phyloP scores from a whole-genome alignment of 305 asterid genomes.

The Rubia tinctorum region DNA sequence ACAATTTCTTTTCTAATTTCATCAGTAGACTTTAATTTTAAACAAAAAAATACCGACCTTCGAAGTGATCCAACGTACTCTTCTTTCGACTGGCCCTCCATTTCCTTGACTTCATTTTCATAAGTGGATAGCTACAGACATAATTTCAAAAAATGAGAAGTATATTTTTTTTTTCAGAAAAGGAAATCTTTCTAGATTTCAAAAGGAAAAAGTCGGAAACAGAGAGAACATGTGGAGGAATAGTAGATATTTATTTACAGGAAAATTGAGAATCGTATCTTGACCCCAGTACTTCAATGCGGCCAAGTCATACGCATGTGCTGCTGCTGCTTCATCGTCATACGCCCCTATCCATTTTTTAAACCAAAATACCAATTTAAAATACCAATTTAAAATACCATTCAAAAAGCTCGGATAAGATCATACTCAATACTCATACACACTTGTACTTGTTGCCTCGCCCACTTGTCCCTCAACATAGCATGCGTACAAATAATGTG shows the following conservation, averaged over 20 bases:
- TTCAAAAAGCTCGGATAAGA: constrained; percentile 30
- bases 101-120: constrained; percentile 62
- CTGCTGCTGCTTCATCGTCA: constrained; percentile 87
- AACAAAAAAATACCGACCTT: constrained; percentile 37
- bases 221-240: not conserved
- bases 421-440: constrained; percentile 1
- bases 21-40: no score
- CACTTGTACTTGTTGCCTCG: constrained; percentile 11
- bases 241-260: constrained; percentile 42
- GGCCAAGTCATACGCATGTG: constrained; percentile 96
- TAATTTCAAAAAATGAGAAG: not conserved
- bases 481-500: not conserved
- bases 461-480: constrained; percentile 5
- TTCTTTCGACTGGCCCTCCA: constrained; percentile 81
- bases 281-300: constrained; percentile 96
- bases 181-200: not conserved
- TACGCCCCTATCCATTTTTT: constrained; percentile 57
- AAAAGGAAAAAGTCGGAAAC: not conserved
- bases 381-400: not conserved
- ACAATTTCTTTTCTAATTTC: not conserved
- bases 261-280: constrained; percentile 73
- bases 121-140: constrained; percentile 44
- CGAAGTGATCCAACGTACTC: constrained; percentile 82
- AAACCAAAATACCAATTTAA: no score
- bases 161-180: not conserved